Evolutionary conservation across 495 filamentous ascomycete genomes (phyloP), one percentile per base, ranked within the genome.

Genomic region (Rostrohypoxylon terebratum): DNA sequence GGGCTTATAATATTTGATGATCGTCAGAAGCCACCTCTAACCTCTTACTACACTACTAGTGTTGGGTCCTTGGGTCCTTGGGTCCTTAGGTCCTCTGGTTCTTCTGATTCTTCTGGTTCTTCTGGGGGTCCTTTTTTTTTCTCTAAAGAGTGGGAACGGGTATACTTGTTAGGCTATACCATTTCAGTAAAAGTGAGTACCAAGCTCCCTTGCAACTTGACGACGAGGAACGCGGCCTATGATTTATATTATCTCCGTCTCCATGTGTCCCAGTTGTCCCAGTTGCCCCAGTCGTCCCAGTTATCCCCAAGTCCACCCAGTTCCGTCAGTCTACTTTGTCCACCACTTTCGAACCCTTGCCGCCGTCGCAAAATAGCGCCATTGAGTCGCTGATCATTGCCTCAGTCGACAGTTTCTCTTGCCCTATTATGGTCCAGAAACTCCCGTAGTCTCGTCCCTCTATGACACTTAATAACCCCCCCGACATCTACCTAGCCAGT

Each of bases 381-480:
- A 78, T 76, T 69, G 62, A 75, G 65, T 73, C 72, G 76, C 74
- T 74, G 76, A 78, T 78, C 76, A 78, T 76, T 78, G 61, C 76
- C 74, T 75, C 66, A 72, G 71, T 47, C 68, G 74, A 76, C 63
- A 54, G 63, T 38, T 66, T 72, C 75, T 77, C 68, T 74, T 70
- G 71, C 71, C 71, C 71, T 74, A 74, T 70, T 74, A 74, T 66
- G 71, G 66, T 67, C 71, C 66, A 74, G 62, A 74, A 74, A 74
- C 71, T 74, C 66, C 71, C 71, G 71, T 74, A 74, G 62, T 73
- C 45, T 73, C 71, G 60, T 65, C 55, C 66, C 57, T 69, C 66
- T 74, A 74, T 59, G 63, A 70, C 71, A 70, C 50, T 69, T 42
- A 45, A 66, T 48, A 69, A 33, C 65, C 65, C 70, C 69, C 65